Percentiles rank a stretch among this genome's conserved stretches.
Evolutionary conservation across 495 filamentous ascomycete genomes (phyloP).

Genomic region (Penicillium tannophilum): DNA sequence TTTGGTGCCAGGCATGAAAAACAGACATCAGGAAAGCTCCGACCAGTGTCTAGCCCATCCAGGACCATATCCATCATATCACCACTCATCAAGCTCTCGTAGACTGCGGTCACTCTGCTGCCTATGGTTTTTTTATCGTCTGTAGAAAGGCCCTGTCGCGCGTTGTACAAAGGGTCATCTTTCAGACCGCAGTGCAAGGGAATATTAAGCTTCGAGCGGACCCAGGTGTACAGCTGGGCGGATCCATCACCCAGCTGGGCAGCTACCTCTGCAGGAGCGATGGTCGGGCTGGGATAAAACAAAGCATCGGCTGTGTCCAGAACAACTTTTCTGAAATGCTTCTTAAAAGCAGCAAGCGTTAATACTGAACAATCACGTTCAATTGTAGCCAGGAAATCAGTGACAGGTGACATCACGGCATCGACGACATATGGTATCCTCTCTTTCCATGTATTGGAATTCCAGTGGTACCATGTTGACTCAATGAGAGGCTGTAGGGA

Average conservation of each 20-base stretch:
- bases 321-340: constrained; percentile 8
- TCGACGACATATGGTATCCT: constrained; percentile 16
- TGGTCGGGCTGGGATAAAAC: constrained; percentile 13
- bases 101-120: constrained; percentile 16
- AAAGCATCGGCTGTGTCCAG: constrained; percentile 8
- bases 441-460: constrained; percentile 23
- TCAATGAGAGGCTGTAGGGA: constrained; percentile 14
- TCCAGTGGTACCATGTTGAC: constrained; percentile 18
- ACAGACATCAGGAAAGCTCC: background rate
- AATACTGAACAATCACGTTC: constrained; percentile 13
- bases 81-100: constrained; percentile 17
- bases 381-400: constrained; percentile 7
- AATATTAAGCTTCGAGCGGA: constrained; percentile 18
- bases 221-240: constrained; percentile 18
- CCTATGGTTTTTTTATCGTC: constrained; percentile 19
- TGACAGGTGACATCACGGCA: constrained; percentile 12
- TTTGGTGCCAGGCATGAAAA: background rate
- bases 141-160: constrained; percentile 11
- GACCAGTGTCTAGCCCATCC: constrained; percentile 7
- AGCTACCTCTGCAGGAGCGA: constrained; percentile 11
- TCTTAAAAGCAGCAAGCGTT: constrained; percentile 12
- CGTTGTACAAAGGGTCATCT: constrained; percentile 24
- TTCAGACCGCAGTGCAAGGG: constrained; percentile 17
- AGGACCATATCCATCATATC: constrained; percentile 20
- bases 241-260: constrained; percentile 15